Evolutionary conservation across 1,284 basidiomycete species (phyloP), one percentile per base, ranked within the genome.

Genomic region (Moniliella sp.): DNA sequence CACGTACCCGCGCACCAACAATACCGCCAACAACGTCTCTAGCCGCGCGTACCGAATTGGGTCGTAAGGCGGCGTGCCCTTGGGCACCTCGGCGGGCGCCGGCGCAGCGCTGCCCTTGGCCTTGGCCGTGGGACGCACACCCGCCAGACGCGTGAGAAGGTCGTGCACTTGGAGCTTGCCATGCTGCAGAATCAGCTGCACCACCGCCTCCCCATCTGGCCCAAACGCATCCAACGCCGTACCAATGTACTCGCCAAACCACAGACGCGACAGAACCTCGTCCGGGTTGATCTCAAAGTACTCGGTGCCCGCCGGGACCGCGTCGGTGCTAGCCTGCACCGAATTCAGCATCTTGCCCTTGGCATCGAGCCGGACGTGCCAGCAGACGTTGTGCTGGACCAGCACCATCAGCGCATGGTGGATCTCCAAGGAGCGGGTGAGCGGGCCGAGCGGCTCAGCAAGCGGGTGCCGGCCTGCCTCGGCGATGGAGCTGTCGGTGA

Each of bases 91-190:
- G n/a, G n/a, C n/a, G n/a, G n/a, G n/a, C n/a, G n/a, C n/a, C n/a
- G n/a, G n/a, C n/a, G n/a, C n/a, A n/a, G n/a, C n/a, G n/a, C n/a
- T n/a, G n/a, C n/a, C n/a, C n/a, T n/a, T n/a, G n/a, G n/a, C n/a
- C n/a, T n/a, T n/a, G n/a, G n/a, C n/a, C n/a, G n/a, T n/a, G n/a
- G n/a, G n/a, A n/a, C n/a, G n/a, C n/a, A n/a, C n/a, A n/a, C n/a
- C n/a, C n/a, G n/a, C n/a, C n/a, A 80, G 55, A 18, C 65, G 56
- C 9, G 67, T 63, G 16, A 80, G 57, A 29, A 84, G 71, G 38
- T 80, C 75, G 46, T 71, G 72, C 5, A 75, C 69, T 31, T 73
- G 71, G 45, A 91, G 69, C 61, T 86, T 86, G 26, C 84, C 84
- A 51, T 82, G 76, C 49, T 82, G 71, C 32, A 88, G 64, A 23